Base-by-base conservation (phyloP, 1,284 basidiomycete species). In the Gastroboletus turbinatus region DNA sequence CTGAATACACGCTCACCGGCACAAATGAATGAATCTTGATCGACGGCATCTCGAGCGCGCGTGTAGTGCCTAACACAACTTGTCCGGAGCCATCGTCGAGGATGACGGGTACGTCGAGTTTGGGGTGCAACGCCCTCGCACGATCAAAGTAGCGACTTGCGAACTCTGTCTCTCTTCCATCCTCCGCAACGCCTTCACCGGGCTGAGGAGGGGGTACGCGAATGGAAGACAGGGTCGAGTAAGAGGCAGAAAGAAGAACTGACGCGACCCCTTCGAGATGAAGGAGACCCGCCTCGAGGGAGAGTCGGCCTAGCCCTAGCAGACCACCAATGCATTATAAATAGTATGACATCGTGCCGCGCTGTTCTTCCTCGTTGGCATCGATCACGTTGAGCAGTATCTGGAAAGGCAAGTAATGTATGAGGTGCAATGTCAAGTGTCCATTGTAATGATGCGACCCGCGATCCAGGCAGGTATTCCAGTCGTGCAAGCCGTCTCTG, bases 181-280 rank as follows among this genome's bases (percentile, higher is more conserved):
- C 82, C 59, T 83, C 84, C 11, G 82, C 80, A 19, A 83, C 81
- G 35, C 76, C 78, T 63, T 83, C 79, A 30, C 75, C 76, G 23
- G 72, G 71, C 46, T 79, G 75, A 47, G 73, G 74, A 46, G 74
- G 72, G 33, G 84, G 82, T 36, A 84, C 76, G 40, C 89, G 83
- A 58, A 90, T 82, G 9, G 89, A 90, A 2, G 88, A 86, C 21
- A 91, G 77, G 33, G 86, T 86, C 6, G 86, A 82, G 63, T 85
- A 85, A 0, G 88, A 87, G 4, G 87, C 82, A 8, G 85, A 79
- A 32, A 90, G 79, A 30, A 91, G 76, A 14, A 77, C 75, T 0
- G 83, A 79, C 14, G 89, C 88, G 16, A 85, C 80, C 13, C 89
- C 88, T 69, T 91, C 89, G 14, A 91, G 76, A 65, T 91, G 82